These are phyloP conservation scores for Hymenoscyphus fructigenus DNA, from an alignment of 2,329 filamentous ascomycete species.

Conservation along the genomic window DNA sequence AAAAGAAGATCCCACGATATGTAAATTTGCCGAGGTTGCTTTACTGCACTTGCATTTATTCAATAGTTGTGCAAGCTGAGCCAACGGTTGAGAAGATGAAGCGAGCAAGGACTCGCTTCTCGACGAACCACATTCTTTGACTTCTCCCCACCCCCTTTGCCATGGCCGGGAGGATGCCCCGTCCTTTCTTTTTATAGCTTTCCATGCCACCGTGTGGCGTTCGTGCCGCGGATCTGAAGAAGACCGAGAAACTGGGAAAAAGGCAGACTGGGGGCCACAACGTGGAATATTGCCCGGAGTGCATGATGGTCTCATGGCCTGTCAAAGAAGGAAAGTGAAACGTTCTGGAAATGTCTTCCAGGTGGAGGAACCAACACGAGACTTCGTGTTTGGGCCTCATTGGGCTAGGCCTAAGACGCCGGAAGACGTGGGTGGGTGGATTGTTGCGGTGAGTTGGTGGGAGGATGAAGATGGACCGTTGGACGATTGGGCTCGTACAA, in stretches of 20 bases:
- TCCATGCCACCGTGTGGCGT: neutral
- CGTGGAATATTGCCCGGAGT: neutral
- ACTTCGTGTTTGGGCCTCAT: neutral
- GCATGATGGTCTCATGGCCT: neutral
- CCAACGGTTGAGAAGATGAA: neutral
- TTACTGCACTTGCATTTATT: neutral
- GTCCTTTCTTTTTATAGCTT: neutral
- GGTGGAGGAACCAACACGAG: neutral
- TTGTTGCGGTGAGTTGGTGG: neutral
- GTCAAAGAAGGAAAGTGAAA: constrained; percentile 1
- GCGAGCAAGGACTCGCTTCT: neutral
- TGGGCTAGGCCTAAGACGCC: neutral
- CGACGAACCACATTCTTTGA: neutral
- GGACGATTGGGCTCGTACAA: too few species aligned
- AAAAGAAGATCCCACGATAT: neutral
- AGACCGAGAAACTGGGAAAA: constrained; percentile 1
- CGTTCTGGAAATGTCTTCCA: neutral
- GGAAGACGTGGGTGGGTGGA: neutral
- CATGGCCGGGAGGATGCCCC: neutral
- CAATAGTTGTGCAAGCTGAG: neutral
- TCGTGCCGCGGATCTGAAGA: neutral
- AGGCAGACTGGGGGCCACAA: neutral
- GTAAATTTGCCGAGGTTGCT: neutral
- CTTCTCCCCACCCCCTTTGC: neutral
- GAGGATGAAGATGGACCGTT: neutral